phyloP scores from a whole-genome alignment of 192 early-diverging fungal genomes.

The Mortierella alpina region DNA sequence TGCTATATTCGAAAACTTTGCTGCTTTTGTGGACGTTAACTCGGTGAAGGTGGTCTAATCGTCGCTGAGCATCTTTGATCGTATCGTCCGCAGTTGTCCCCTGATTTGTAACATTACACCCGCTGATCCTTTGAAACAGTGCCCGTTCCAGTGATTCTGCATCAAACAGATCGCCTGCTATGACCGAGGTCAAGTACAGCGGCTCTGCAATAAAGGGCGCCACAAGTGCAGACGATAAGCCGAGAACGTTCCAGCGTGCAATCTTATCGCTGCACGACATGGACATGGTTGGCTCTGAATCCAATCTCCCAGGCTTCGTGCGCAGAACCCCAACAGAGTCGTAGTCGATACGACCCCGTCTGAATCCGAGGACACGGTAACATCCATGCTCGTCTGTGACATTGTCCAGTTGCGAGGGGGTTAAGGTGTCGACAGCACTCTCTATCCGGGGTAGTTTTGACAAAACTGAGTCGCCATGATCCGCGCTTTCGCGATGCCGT shows the following conservation, averaged over 20 bases:
- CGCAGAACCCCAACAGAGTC: constrained; percentile 68
- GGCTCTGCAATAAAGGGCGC: constrained; percentile 68
- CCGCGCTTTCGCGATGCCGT: not conserved
- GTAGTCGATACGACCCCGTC: constrained; percentile 74
- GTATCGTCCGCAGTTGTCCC: not conserved
- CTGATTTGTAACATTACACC: not conserved
- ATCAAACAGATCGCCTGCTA: constrained; percentile 79
- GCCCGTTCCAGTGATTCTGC: constrained; percentile 70
- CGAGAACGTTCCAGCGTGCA: constrained; percentile 87
- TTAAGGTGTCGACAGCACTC: not conserved
- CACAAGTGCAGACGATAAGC: constrained; percentile 79
- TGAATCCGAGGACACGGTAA: constrained; percentile 32
- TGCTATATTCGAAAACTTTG: constrained; percentile 23
- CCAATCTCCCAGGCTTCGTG: constrained; percentile 81
- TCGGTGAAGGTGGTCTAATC: not conserved
- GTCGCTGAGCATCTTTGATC: no score
- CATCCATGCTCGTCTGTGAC: not conserved
- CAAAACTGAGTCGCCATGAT: no score
- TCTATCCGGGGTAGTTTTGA: no score
- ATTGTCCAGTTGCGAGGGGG: not conserved
- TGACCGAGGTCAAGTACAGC: constrained; percentile 73
- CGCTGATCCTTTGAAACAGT: constrained; percentile 63
- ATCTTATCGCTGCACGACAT: constrained; percentile 95
- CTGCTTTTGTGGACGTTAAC: constrained; percentile 4
- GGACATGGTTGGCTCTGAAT: constrained; percentile 76